A percentile compares a stretch with the other conserved stretches of the same genome.
Evolutionary conservation across 371 early-diverging fungal genomes (phyloP).

Genomic region (Smittium culicis): DNA sequence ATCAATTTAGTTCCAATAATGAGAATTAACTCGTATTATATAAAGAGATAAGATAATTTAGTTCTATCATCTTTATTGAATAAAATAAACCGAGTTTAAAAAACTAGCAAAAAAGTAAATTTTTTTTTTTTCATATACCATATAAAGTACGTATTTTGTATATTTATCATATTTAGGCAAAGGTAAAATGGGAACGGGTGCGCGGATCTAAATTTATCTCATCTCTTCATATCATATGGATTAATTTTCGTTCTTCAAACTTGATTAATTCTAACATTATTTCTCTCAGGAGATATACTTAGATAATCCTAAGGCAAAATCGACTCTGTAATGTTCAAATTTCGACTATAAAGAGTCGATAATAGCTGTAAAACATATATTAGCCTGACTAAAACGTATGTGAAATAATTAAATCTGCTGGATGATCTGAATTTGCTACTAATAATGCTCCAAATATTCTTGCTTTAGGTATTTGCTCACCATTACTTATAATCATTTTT

Average conservation of each 20-base stretch:
- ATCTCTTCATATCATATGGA: not conserved
- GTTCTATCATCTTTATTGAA: not conserved
- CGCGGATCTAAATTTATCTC: not conserved
- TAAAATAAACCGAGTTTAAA: not conserved
- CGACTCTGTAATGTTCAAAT: not conserved
- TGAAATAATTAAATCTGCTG: not conserved
- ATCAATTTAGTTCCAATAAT: not conserved
- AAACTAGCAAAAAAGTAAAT: not conserved
- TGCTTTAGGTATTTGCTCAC: not conserved
- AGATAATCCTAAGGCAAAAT: not conserved
- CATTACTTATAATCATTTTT: not conserved
- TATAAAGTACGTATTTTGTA: not conserved
- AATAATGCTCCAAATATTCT: slow-evolving; percentile 3
- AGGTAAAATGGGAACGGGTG: not conserved
- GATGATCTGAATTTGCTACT: not conserved
- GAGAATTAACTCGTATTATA: not conserved
- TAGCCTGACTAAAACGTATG: not conserved
- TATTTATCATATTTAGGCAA: not conserved
- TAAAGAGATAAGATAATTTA: not conserved
- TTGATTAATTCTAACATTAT: not conserved
- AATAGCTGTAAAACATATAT: not conserved
- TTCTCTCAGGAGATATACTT: not conserved
- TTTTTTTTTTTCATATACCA: not conserved
- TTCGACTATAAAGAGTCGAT: not conserved
- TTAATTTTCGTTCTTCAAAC: not conserved